Evolutionary conservation across 1,139 yeast genomes (phyloP).

Genomic region (Kurtzmaniella quercitrusa): DNA sequence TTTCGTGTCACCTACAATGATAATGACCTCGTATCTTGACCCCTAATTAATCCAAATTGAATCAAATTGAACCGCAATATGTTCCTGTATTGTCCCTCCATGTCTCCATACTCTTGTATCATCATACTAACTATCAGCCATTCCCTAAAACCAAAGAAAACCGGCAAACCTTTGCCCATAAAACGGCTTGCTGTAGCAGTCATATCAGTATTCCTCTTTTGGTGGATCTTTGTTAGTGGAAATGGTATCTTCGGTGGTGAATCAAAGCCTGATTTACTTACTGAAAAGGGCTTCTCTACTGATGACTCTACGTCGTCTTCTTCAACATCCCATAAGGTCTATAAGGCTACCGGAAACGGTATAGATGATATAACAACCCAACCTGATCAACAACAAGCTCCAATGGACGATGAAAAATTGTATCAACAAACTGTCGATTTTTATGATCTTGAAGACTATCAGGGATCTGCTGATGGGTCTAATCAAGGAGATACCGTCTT

Average conservation of each 20-base stretch:
- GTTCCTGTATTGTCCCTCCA: no score
- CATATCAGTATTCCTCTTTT: conserved; percentile 2
- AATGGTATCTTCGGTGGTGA: not conserved
- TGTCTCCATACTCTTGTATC: no score
- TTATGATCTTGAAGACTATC: conserved; percentile 58
- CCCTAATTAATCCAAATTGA: no score
- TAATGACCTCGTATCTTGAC: no score
- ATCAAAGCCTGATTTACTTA: not conserved
- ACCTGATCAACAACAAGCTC: conserved; percentile 6
- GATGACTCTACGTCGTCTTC: not conserved
- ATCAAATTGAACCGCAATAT: no score
- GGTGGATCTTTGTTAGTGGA: conserved; percentile 1
- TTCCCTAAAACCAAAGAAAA: conserved; percentile 13
- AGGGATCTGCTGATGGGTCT: conserved; percentile 52
- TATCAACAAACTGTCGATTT: conserved; percentile 43
- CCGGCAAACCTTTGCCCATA: conserved; percentile 6
- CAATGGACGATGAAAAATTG: conserved; percentile 13
- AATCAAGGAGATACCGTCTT: conserved; percentile 62
- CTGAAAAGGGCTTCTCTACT: not conserved
- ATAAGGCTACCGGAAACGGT: conserved; percentile 38
- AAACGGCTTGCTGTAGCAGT: conserved; percentile 6
- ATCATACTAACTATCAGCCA: conserved; percentile 5
- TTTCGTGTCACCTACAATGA: no score
- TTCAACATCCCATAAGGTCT: conserved; percentile 20
- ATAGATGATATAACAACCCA: conserved; percentile 12